These are phyloP conservation scores for Aspergillus sp. DNA, from an alignment of 2,329 filamentous ascomycete species.

Conservation along the genomic window DNA sequence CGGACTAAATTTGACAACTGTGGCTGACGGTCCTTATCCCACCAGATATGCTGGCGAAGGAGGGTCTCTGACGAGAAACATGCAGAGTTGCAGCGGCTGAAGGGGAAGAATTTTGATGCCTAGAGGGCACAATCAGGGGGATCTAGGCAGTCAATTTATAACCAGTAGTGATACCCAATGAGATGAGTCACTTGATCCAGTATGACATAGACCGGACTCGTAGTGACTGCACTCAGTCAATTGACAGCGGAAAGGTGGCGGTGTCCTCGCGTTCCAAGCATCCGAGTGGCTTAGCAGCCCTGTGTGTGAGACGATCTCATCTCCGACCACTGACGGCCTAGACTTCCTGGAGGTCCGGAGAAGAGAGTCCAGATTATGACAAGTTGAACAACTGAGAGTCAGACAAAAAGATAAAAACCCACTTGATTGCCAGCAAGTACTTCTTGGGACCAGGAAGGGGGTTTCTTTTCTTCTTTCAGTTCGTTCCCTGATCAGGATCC, in stretches of 20 bases:
- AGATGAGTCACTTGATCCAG: not conserved
- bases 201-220: not conserved
- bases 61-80: slow-evolving; percentile 30
- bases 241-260: slow-evolving; percentile 38
- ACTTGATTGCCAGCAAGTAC: not conserved
- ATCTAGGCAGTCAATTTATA: not conserved
- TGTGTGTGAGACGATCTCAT: slow-evolving; percentile 9
- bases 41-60: slow-evolving; percentile 55
- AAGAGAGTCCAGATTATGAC: not conserved
- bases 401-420: not conserved
- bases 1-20: not conserved
- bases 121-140: not conserved
- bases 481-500: not conserved
- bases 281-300: slow-evolving; percentile 2
- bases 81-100: not conserved
- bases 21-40: not conserved
- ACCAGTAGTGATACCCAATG: not conserved
- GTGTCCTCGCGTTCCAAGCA: not conserved
- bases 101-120: slow-evolving; percentile 1
- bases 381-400: not conserved
- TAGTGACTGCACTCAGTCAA: slow-evolving; percentile 40
- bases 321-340: not conserved
- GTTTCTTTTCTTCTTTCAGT: not conserved
- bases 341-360: not conserved
- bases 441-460: too few relatives aligned